Percentiles rank a stretch among this genome's conserved stretches.
phyloP scores from a whole-genome alignment of 768 basidiomycete species.

The Lactarius evosmus region DNA sequence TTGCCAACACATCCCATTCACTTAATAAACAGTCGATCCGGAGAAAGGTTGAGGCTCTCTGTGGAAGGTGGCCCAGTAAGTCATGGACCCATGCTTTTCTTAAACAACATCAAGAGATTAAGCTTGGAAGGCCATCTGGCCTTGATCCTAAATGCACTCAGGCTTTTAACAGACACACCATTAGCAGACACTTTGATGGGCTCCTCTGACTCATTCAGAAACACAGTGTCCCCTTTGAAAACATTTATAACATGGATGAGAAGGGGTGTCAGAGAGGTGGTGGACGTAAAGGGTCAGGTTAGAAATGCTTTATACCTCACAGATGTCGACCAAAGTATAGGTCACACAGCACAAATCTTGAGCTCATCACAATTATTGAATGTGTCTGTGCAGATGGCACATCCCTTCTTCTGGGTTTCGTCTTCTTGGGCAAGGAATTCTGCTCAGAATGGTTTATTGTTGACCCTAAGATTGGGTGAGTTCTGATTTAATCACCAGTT shows the following conservation, averaged over 20 bases:
- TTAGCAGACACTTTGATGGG: conserved; percentile 11
- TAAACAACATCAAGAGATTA: conserved; percentile 22
- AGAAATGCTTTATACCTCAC: background rate
- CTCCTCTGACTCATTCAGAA: conserved; percentile 9
- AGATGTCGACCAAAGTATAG: background rate
- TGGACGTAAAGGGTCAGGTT: background rate
- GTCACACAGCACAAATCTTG: background rate
- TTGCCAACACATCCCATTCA: background rate
- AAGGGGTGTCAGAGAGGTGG: background rate
- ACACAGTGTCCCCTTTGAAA: too few species aligned
- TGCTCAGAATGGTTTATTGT: background rate
- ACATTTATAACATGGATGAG: too few species aligned
- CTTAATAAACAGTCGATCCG: background rate
- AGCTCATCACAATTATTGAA: conserved; percentile 12
- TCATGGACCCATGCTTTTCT: too few species aligned
- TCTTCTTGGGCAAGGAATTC: background rate
- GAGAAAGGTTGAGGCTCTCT: background rate
- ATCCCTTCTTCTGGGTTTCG: background rate
- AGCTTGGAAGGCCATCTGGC: conserved; percentile 31
- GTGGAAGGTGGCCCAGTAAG: too few species aligned
- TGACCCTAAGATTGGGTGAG: background rate
- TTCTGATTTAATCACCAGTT: too few species aligned
- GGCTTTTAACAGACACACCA: conserved; percentile 35
- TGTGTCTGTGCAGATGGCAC: conserved; percentile 1
- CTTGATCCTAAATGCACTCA: conserved; percentile 37